Percentiles rank a stretch among this genome's conserved stretches.
These are phyloP conservation scores for Aspergillus funiculosus DNA, from an alignment of 495 filamentous ascomycete genomes.

Conservation along the genomic window DNA sequence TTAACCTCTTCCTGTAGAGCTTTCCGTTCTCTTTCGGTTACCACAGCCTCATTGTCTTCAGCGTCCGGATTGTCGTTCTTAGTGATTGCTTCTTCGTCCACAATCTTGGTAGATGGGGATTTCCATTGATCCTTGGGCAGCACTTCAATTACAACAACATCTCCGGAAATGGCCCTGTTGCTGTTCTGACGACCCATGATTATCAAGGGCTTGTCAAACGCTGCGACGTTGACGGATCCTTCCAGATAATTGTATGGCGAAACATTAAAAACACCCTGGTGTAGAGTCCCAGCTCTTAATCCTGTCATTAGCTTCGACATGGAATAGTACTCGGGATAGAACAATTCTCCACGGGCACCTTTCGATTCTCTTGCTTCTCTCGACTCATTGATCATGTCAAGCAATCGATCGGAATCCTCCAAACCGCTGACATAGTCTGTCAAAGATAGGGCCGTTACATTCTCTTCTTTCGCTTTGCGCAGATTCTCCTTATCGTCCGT, in stretches of 20 bases:
- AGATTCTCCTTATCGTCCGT: constrained; percentile 88
- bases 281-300: constrained; percentile 74
- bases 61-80: constrained; percentile 87
- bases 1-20: constrained; percentile 87
- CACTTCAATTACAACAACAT: constrained; percentile 86
- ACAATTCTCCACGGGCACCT: constrained; percentile 57
- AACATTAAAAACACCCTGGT: constrained; percentile 92
- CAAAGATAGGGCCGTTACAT: constrained; percentile 60
- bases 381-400: constrained; percentile 90
- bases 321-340: constrained; percentile 80
- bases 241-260: constrained; percentile 97
- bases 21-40: constrained; percentile 78
- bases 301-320: constrained; percentile 96
- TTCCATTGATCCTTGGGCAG: constrained; percentile 96
- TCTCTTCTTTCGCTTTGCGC: constrained; percentile 70
- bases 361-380: constrained; percentile 59
- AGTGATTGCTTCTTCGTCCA: constrained; percentile 89
- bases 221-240: constrained; percentile 79
- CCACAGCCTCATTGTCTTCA: constrained; percentile 67
- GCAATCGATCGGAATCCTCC: constrained; percentile 71
- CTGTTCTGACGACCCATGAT: constrained; percentile 94
- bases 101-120: constrained; percentile 84
- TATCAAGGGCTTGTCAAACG: constrained; percentile 82
- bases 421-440: constrained; percentile 75
- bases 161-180: constrained; percentile 86